These are phyloP conservation scores for Taiwanofungus camphoratus DNA, from an alignment of 1,284 basidiomycete species.

Conservation along the genomic window DNA sequence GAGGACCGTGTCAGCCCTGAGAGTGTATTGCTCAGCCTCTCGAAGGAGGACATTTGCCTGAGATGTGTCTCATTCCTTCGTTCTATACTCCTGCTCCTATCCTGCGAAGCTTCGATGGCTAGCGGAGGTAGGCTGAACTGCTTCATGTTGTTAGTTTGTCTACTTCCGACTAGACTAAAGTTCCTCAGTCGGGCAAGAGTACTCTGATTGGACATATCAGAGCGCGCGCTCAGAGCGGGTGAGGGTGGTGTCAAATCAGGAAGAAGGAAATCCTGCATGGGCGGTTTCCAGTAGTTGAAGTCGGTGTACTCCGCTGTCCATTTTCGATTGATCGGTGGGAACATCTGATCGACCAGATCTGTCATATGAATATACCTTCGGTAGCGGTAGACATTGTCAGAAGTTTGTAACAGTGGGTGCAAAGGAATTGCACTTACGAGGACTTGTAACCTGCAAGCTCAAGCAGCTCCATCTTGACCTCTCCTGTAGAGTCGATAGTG, in stretches of 20 bases:
- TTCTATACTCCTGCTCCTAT: constrained; percentile 17
- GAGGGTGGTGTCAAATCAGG: constrained; percentile 91
- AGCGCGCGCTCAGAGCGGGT: constrained; percentile 87
- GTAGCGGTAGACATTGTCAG: background rate
- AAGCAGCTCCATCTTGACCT: constrained; percentile 96
- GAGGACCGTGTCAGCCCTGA: constrained; percentile 40
- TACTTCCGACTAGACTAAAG: constrained; percentile 64
- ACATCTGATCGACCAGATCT: constrained; percentile 98
- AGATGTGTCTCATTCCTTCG: constrained; percentile 32
- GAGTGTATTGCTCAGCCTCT: constrained; percentile 55
- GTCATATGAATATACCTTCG: constrained; percentile 92
- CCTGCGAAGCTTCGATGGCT: constrained; percentile 21
- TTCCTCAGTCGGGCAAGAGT: constrained; percentile 76
- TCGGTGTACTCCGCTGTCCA: constrained; percentile 91
- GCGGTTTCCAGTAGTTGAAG: constrained; percentile 93
- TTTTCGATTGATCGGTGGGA: constrained; percentile 90
- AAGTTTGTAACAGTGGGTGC: background rate
- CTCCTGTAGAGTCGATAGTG: constrained; percentile 93
- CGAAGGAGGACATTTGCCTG: constrained; percentile 68
- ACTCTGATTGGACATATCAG: constrained; percentile 72
- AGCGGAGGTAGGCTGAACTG: constrained; percentile 26
- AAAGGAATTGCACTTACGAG: constrained; percentile 50
- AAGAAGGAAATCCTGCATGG: constrained; percentile 73
- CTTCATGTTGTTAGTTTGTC: constrained; percentile 35
- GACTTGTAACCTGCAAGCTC: constrained; percentile 97